Percentiles rank a stretch among this genome's conserved stretches.
Conservation (phyloP, 2,329 filamentous ascomycete genomes). For the Apiospora pterosperma region DNA sequence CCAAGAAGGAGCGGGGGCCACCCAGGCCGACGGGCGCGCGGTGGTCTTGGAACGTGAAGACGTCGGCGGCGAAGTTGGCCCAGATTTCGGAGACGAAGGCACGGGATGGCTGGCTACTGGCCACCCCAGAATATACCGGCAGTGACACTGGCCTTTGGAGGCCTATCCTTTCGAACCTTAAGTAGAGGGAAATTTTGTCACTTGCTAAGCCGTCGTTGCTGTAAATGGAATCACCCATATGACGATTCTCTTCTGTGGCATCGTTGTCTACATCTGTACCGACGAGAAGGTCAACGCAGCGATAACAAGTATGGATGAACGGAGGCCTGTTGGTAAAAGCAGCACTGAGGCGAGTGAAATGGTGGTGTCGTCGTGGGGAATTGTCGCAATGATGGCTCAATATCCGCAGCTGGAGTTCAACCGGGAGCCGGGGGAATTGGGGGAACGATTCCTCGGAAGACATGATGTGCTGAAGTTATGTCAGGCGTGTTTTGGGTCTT, state of each 20-base stretch:
- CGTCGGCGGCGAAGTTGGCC: not conserved
- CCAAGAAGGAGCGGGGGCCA: not conserved
- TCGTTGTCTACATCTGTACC: not conserved
- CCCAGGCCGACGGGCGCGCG: fast-evolving
- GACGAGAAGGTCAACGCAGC: not conserved
- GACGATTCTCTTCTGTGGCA: not conserved
- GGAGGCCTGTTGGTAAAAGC: not conserved
- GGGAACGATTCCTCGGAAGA: not conserved
- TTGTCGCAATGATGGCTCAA: not conserved
- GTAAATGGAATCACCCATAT: not conserved
- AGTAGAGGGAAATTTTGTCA: not conserved
- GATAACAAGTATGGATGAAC: not conserved
- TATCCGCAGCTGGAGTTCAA: not conserved
- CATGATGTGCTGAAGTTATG: too few species aligned
- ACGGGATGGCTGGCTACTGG: too few species aligned
- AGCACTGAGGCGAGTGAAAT: too few species aligned
- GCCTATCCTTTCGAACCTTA: too few species aligned
- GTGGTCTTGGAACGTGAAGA: not conserved
- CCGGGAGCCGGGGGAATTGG: not conserved
- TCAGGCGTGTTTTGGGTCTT: too few species aligned
- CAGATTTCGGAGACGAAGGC: not conserved
- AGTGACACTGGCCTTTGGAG: too few species aligned
- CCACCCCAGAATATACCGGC: too few species aligned
- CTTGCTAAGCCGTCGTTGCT: not conserved
- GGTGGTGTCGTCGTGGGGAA: not conserved